Evolutionary conservation across 1,284 basidiomycete genomes (phyloP), one percentile per base, ranked within the genome.

Genomic region (Chalciporus piperatoides): DNA sequence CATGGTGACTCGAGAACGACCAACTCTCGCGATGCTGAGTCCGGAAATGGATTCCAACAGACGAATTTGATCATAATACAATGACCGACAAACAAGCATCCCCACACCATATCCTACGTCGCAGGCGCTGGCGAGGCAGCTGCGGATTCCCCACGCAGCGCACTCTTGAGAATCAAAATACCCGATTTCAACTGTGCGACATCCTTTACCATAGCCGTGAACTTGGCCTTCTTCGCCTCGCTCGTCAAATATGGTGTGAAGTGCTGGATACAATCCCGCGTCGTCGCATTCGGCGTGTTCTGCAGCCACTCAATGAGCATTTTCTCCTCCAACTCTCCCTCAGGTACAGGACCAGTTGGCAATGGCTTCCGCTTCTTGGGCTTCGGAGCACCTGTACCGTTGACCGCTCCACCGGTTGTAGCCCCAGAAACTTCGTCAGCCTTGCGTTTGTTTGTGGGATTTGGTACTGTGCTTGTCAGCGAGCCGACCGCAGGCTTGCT

Each of bases 261-360:
- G 62, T 90, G 77, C 49, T 81, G 78, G 55, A 92, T 89, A 60
- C 86, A 90, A 59, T 84, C 85, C 51, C 80, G 73, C 35, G 87
- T 90, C 53, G 78, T 81, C 44, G 82, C 79, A 51, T 77, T 79
- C 12, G 80, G 74, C 28, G 78, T 80, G 47, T 74, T 79, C 61
- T 74, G 78, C 58, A 92, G 63, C 84, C 86, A 90, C 40, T 85
- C 80, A 54, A 91, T 72, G 46, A 92, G 70, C 75, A 87, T 77
- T 37, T 62, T 68, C 53, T 80, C 76, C 51, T 81, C 80, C 47
- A 91, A 66, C 59, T 85, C 79, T 53, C 71, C 78, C 24, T 70
- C 70, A n/a, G 75, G 74, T 14, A 67, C 63, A 27, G 63, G 66
- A 21, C 60, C 68, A 32, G 58, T 63, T 42, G 71, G 61, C n/a